Conservation (phyloP, 768 basidiomycete genomes). For the Rhizopogon vinicolor region DNA sequence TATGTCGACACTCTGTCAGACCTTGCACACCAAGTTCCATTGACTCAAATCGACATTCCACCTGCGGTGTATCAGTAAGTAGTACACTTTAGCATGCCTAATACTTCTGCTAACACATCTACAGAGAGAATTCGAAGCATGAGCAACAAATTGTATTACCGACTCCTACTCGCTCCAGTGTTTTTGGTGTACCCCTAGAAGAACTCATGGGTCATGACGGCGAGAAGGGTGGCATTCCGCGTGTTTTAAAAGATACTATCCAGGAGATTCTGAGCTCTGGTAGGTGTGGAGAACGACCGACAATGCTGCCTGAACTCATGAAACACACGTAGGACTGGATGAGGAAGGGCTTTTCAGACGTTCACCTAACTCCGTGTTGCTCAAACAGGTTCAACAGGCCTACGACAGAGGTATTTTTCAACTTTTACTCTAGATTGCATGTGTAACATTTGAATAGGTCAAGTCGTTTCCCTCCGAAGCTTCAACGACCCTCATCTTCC, state of each 20-base stretch:
- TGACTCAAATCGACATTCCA: constrained; percentile 86
- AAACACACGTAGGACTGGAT: constrained; percentile 38
- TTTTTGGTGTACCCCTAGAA: constrained; percentile 80
- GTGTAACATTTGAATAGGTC: constrained; percentile 37
- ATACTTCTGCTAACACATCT: background rate
- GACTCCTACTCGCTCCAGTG: constrained; percentile 49
- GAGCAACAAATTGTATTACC: constrained; percentile 71
- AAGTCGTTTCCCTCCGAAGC: constrained; percentile 72
- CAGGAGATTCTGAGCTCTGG: constrained; percentile 64
- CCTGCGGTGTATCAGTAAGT: constrained; percentile 79
- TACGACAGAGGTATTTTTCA: constrained; percentile 66
- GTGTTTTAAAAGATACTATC: constrained; percentile 73
- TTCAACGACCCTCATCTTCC: constrained; percentile 78
- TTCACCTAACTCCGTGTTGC: constrained; percentile 66
- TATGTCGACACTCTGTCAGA: constrained; percentile 77
- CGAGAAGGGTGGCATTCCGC: constrained; percentile 78
- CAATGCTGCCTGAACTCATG: background rate
- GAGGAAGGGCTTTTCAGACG: constrained; percentile 81
- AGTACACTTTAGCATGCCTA: background rate
- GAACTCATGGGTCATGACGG: constrained; percentile 82
- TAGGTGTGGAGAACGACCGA: constrained; percentile 4
- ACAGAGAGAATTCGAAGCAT: constrained; percentile 74
- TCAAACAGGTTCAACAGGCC: constrained; percentile 75
- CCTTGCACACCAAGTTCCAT: constrained; percentile 68
- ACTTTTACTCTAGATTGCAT: background rate